Conservation (phyloP, 352 stramenopile species). For the Phytophthora tentaculata region DNA sequence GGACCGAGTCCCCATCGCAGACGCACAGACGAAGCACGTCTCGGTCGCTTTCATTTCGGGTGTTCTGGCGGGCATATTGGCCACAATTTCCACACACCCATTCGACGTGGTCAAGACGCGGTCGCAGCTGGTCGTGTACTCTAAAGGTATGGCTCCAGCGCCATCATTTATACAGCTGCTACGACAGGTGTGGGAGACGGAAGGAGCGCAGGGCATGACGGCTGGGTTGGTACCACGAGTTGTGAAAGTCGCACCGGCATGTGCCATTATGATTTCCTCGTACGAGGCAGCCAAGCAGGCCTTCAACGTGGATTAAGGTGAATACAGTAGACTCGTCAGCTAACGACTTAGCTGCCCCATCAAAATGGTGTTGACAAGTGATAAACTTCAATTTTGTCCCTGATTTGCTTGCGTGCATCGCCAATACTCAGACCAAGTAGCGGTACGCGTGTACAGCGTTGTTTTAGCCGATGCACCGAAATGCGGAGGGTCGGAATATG, state of each 20-base stretch:
- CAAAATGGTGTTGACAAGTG: background rate
- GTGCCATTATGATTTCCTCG: constrained; percentile 82
- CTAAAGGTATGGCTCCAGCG: constrained; percentile 26
- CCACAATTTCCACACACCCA: constrained; percentile 92
- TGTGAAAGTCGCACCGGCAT: constrained; percentile 75
- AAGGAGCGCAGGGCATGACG: constrained; percentile 52
- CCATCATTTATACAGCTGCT: constrained; percentile 54
- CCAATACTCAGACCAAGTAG: constrained; percentile 10
- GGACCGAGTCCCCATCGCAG: constrained; percentile 30
- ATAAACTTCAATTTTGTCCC: constrained; percentile 31
- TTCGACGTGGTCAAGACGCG: constrained; percentile 97
- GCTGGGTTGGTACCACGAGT: constrained; percentile 62
- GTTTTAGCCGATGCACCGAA: too few relatives aligned
- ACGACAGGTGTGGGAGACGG: constrained; percentile 47
- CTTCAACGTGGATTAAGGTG: constrained; percentile 44
- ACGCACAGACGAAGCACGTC: constrained; percentile 42
- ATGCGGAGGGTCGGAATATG: too few relatives aligned
- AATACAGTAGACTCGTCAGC: constrained; percentile 14
- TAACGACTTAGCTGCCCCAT: background rate
- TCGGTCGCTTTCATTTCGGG: constrained; percentile 86
- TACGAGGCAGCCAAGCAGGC: constrained; percentile 76
- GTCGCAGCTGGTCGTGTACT: constrained; percentile 69
- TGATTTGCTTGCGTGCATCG: constrained; percentile 24
- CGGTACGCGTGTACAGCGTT: too few relatives aligned
- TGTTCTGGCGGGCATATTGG: constrained; percentile 79